A percentile compares a stretch with the other conserved stretches of the same genome.
Conservation (phyloP, 208 protist genomes). For the Acanthamoeba castellanii region DNA sequence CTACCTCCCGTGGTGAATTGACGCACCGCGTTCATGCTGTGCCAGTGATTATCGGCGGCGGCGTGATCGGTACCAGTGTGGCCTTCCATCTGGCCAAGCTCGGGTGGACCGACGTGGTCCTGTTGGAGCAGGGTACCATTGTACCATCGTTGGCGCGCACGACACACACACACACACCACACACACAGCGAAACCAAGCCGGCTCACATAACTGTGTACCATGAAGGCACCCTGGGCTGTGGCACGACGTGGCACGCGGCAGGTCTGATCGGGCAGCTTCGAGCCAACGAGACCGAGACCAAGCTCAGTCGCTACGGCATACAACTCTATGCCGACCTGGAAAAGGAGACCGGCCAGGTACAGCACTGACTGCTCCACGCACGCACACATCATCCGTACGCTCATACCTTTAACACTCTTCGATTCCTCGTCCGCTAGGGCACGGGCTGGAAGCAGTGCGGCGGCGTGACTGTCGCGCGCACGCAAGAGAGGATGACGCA, state of each 20-base stretch:
- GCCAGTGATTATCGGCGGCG: not conserved
- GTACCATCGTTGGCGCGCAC: not conserved
- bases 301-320: constrained; percentile 1
- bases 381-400: too few species aligned
- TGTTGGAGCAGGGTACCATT: not conserved
- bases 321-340: not conserved
- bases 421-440: too few species aligned
- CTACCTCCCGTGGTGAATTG: not conserved
- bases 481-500: not conserved
- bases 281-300: not conserved
- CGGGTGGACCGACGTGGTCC: not conserved
- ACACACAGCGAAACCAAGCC: too few species aligned
- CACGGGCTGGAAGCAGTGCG: constrained; percentile 18
- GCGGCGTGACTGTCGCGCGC: not conserved
- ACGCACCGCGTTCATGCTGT: not conserved
- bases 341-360: constrained; percentile 36
- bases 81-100: constrained; percentile 37
- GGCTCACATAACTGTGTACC: too few species aligned
- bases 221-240: not conserved
- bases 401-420: too few species aligned
- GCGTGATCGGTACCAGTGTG: constrained; percentile 15
- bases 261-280: not conserved
- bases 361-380: not conserved
- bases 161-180: not conserved
- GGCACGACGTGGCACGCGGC: constrained; percentile 39